phyloP scores from a whole-genome alignment of 805 yeast genomes.

The Candida silvicultrix region DNA sequence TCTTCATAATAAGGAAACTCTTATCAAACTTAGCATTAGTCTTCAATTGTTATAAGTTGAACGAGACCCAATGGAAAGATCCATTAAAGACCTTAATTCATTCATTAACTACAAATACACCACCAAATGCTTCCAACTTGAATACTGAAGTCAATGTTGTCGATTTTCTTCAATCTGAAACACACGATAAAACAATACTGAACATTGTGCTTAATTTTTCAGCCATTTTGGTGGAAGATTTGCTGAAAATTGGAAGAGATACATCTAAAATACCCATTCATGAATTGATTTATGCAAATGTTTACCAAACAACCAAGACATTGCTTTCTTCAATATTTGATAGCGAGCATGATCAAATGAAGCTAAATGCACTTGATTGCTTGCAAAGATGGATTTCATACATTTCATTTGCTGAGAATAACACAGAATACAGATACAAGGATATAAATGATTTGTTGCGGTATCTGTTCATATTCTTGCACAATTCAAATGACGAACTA shows the following conservation, averaged over 20 bases:
- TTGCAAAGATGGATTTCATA: constrained; percentile 31
- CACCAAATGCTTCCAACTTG: constrained; percentile 2
- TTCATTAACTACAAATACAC: constrained; percentile 9
- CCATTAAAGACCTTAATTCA: constrained; percentile 29
- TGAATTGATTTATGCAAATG: constrained; percentile 26
- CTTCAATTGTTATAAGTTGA: constrained; percentile 26
- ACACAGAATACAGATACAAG: constrained; percentile 14
- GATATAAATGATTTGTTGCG: constrained; percentile 16
- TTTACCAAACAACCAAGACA: constrained; percentile 28
- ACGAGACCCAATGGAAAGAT: constrained; percentile 30
- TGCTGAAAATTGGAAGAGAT: constrained; percentile 28
- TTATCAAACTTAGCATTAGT: constrained; percentile 47
- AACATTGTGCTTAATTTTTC: constrained; percentile 27
- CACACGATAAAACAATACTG: constrained; percentile 3
- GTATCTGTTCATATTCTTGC: constrained; percentile 8
- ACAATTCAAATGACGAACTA: constrained; percentile 8
- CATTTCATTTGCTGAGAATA: constrained; percentile 28
- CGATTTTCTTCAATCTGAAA: constrained; percentile 5
- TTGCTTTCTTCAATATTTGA: constrained; percentile 10
- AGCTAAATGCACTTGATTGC: constrained; percentile 23
- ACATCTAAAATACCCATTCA: constrained; percentile 27
- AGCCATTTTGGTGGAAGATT: constrained; percentile 47
- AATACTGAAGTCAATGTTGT: constrained; percentile 5
- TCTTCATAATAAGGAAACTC: constrained; percentile 51
- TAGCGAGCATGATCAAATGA: constrained; percentile 4